phyloP scores from a whole-genome alignment of 2,329 filamentous ascomycete genomes.

The Alternaria alternata region DNA sequence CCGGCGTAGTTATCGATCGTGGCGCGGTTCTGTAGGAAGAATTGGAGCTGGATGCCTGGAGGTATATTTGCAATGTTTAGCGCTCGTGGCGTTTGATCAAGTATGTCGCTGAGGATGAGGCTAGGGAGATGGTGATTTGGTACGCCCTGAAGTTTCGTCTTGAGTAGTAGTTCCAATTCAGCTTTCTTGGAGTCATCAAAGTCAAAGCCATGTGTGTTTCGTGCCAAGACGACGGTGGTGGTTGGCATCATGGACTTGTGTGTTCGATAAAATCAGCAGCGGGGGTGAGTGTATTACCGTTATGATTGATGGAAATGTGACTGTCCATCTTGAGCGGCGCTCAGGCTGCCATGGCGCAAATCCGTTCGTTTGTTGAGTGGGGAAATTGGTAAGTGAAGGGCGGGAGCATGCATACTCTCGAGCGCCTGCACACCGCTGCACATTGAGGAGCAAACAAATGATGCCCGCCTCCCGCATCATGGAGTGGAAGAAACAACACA shows the following conservation, averaged over 20 bases:
- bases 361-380: not conserved
- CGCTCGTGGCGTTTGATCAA: slow-evolving; percentile 11
- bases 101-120: slow-evolving; percentile 9
- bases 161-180: no score
- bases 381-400: not conserved
- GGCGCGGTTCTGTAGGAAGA: slow-evolving; percentile 28
- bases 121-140: no score
- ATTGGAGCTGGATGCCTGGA: slow-evolving; percentile 29
- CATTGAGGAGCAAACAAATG: not conserved
- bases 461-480: not conserved
- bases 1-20: slow-evolving; percentile 10
- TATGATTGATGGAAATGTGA: not conserved
- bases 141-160: no score
- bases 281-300: not conserved
- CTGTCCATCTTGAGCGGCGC: not conserved
- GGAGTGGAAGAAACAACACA: not conserved
- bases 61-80: slow-evolving; percentile 25
- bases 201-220: no score
- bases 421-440: not conserved
- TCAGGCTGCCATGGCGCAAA: not conserved
- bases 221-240: no score
- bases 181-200: no score
- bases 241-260: not conserved
- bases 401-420: not conserved
- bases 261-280: not conserved